Conservation (phyloP, 768 basidiomycete species). For the Lentinula aciculospora region DNA sequence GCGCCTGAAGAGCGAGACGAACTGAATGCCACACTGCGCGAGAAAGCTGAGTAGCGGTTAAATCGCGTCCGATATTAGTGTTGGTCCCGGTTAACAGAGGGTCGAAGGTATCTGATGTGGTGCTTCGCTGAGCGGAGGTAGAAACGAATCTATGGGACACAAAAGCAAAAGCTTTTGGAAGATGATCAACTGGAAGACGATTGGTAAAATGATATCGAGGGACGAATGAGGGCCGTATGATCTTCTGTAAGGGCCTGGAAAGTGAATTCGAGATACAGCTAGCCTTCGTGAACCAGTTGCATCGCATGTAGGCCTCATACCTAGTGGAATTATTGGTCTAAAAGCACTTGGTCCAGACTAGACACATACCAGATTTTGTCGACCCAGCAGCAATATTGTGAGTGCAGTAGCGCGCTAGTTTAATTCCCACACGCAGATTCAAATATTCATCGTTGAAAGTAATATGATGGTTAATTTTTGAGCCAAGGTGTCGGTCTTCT, state of each 20-base stretch:
- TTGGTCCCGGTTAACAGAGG: background rate
- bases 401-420: too few species aligned
- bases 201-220: background rate
- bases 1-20: background rate
- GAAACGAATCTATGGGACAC: background rate
- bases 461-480: too few species aligned
- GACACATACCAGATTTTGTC: background rate
- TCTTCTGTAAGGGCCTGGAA: background rate
- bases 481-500: background rate
- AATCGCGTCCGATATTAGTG: background rate
- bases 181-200: background rate
- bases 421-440: too few species aligned
- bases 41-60: background rate
- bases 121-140: background rate
- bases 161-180: background rate
- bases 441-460: too few species aligned
- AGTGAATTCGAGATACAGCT: background rate
- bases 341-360: background rate
- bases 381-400: too few species aligned
- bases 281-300: constrained; percentile 9
- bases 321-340: background rate
- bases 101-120: background rate
- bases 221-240: background rate
- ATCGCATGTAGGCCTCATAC: constrained; percentile 9
- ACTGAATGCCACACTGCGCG: background rate